phyloP scores from a whole-genome alignment of 805 yeast species.

The Yamadazyma sp. region DNA sequence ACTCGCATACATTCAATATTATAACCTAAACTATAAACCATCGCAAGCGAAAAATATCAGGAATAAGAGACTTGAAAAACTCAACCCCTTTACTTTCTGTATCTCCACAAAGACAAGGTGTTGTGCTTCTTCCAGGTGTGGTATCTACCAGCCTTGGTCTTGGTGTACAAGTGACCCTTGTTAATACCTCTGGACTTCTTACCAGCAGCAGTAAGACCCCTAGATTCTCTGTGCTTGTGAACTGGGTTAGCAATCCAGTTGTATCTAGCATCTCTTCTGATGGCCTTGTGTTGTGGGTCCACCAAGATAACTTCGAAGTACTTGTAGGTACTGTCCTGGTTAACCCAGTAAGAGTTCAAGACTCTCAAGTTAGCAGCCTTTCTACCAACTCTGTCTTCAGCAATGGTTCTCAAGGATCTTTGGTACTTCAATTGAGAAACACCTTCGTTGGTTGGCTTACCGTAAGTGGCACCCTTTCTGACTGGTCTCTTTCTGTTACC shows the following conservation, averaged over 20 bases:
- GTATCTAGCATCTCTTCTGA: constrained; percentile 97
- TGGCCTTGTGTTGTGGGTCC: constrained; percentile 97
- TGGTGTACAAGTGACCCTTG: constrained; percentile 99
- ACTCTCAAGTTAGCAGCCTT: constrained; percentile 99
- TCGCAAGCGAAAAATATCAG: background rate
- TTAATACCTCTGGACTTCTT: constrained; percentile 99
- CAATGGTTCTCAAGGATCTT: constrained; percentile 95
- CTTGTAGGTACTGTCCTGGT: constrained; percentile 99
- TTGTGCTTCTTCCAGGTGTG: constrained; percentile 99
- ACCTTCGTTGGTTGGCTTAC: constrained; percentile 99
- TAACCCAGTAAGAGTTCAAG: constrained; percentile 99
- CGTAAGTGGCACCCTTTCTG: constrained; percentile 99
- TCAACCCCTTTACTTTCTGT: constrained; percentile 57
- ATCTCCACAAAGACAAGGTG: constrained; percentile 99
- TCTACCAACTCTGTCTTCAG: constrained; percentile 99
- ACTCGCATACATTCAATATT: too few species aligned
- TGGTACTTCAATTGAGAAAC: constrained; percentile 99
- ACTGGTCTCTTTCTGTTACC: constrained; percentile 99
- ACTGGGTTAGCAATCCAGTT: constrained; percentile 99
- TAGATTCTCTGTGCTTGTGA: constrained; percentile 99
- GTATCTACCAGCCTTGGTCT: constrained; percentile 97
- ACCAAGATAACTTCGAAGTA: constrained; percentile 97
- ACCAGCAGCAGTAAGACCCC: constrained; percentile 98
- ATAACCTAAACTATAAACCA: constrained; percentile 7
- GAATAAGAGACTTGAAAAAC: too few species aligned